Conservation (phyloP, 345 rosid species). For the Heritiera fomes region DNA sequence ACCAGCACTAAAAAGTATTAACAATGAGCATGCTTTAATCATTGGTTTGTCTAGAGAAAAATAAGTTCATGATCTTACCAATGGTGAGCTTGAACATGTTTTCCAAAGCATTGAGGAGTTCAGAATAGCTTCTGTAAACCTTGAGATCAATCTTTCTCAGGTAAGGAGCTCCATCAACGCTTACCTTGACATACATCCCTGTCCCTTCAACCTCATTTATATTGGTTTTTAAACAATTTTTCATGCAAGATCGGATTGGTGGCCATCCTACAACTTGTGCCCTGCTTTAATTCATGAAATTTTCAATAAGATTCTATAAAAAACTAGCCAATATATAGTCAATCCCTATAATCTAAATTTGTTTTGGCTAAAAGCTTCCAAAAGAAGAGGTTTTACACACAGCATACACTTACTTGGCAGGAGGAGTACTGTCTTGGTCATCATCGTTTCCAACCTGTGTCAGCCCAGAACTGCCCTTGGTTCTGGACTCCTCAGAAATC, state of each 20-base stretch:
- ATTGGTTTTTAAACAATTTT: constrained; percentile 51
- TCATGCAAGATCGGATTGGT: constrained; percentile 79
- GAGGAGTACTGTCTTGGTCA: constrained; percentile 30
- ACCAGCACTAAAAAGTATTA: neutral
- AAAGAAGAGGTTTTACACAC: neutral
- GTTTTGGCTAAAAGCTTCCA: neutral
- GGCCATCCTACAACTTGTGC: constrained; percentile 91
- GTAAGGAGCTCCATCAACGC: constrained; percentile 86
- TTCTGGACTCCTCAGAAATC: constrained; percentile 28
- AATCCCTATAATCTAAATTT: neutral
- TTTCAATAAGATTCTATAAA: neutral
- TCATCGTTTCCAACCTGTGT: constrained; percentile 22
- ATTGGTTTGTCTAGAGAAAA: neutral
- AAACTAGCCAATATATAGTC: neutral
- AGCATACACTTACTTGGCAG: constrained; percentile 51
- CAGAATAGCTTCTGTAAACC: constrained; percentile 52
- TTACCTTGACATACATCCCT: constrained; percentile 65
- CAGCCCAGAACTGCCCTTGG: constrained; percentile 23
- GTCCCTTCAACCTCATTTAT: constrained; percentile 41
- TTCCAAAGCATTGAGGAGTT: constrained; percentile 55
- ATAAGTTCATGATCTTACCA: constrained; percentile 26
- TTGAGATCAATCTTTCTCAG: constrained; percentile 71
- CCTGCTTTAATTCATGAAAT: constrained; percentile 39
- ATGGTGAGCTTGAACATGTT: constrained; percentile 58
- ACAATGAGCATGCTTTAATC: neutral